Evolutionary conservation across 2,329 filamentous ascomycete genomes (phyloP).

Genomic region (Bipolaris gigantea): DNA sequence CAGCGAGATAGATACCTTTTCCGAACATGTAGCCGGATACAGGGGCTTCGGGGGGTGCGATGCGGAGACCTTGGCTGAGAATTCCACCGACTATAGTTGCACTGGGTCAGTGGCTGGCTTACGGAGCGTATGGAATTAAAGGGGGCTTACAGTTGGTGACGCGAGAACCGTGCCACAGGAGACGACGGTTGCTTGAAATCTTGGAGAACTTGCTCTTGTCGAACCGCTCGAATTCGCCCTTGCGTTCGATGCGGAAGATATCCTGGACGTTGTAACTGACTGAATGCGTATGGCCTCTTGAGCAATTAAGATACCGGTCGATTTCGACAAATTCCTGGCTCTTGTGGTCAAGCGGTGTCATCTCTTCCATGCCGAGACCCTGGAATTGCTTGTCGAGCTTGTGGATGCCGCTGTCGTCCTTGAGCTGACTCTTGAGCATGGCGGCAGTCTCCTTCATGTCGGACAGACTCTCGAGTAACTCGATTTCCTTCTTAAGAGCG

Average conservation of each 20-base stretch:
- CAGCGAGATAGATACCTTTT: conserved; percentile 85
- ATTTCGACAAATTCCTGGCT: conserved; percentile 68
- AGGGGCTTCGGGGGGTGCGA: conserved; percentile 82
- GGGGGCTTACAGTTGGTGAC: conserved; percentile 66
- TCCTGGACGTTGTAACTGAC: conserved; percentile 64
- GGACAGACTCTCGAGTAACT: conserved; percentile 76
- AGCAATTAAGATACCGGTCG: conserved; percentile 66
- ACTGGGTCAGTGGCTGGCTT: neutral
- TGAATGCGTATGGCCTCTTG: conserved; percentile 68
- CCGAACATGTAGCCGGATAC: conserved; percentile 84
- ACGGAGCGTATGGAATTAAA: neutral
- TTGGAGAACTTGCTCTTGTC: conserved; percentile 57
- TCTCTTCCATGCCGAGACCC: conserved; percentile 72
- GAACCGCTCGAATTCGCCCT: conserved; percentile 72
- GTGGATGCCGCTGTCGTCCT: conserved; percentile 57
- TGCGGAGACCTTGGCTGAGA: conserved; percentile 83
- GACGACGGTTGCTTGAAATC: conserved; percentile 66
- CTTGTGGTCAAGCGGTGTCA: conserved; percentile 65
- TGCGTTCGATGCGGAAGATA: conserved; percentile 81
- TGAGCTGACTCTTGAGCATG: conserved; percentile 69
- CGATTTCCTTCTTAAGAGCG: conserved; percentile 73
- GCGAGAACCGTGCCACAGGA: conserved; percentile 87
- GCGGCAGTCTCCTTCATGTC: conserved; percentile 83
- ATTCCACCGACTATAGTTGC: conserved; percentile 70
- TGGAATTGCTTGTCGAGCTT: conserved; percentile 72